Evolutionary conservation across 768 basidiomycete species (phyloP).

Genomic region (Rhizopogon salebrosus): DNA sequence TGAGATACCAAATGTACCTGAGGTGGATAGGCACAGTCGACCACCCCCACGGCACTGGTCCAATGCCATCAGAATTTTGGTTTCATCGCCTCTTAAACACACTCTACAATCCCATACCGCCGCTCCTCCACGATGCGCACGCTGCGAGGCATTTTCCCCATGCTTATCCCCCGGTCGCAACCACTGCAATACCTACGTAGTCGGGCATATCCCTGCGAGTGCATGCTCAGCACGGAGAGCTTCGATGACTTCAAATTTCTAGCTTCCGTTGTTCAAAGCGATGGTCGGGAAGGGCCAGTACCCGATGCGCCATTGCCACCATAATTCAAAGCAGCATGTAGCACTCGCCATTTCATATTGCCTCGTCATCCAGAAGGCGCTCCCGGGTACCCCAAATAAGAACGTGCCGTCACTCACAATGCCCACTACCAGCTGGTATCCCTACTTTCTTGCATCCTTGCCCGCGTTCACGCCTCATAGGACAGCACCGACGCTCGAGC

Average conservation of each 20-base stretch:
- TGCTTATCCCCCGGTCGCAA: slow-evolving; percentile 66
- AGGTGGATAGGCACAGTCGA: too few species aligned
- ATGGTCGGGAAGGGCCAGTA: slow-evolving; percentile 64
- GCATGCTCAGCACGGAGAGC: slow-evolving; percentile 58
- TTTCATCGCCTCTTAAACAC: slow-evolving; percentile 28
- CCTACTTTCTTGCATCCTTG: slow-evolving; percentile 16
- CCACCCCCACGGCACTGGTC: background rate
- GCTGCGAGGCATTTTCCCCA: slow-evolving; percentile 38
- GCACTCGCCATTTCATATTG: slow-evolving; percentile 56
- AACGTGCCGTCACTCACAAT: slow-evolving; percentile 71
- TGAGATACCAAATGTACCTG: too few species aligned
- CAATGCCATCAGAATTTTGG: background rate
- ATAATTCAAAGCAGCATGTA: background rate
- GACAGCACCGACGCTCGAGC: slow-evolving; percentile 55
- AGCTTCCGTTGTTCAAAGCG: slow-evolving; percentile 68
- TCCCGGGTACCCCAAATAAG: slow-evolving; percentile 60
- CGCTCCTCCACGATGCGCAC: slow-evolving; percentile 53
- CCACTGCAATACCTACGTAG: slow-evolving; percentile 57
- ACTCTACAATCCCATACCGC: slow-evolving; percentile 64
- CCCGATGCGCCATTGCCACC: too few species aligned
- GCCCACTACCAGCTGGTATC: slow-evolving; percentile 49
- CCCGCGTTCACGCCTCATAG: slow-evolving; percentile 34
- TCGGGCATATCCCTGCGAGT: slow-evolving; percentile 58
- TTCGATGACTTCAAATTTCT: slow-evolving; percentile 68
- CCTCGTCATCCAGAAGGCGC: slow-evolving; percentile 70